Conservation (phyloP, 2,329 filamentous ascomycete species). For the Phaeoacremonium minimum region DNA sequence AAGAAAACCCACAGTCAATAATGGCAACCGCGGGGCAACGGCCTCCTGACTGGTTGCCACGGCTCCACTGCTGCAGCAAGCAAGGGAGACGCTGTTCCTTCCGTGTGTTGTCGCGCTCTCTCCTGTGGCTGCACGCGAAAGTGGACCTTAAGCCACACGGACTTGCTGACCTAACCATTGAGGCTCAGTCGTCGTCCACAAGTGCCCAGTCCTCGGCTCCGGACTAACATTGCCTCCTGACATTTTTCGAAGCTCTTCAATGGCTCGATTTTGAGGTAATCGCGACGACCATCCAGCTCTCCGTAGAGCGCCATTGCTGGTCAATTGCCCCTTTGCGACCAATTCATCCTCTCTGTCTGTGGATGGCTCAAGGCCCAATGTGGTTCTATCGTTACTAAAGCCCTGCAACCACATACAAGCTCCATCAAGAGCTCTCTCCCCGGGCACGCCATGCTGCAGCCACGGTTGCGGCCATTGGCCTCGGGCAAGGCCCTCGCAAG, state of each 20-base stretch:
- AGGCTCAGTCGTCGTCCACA: too few species aligned
- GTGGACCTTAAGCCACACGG: too few species aligned
- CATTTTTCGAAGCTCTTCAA: background rate
- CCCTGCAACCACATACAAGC: slow-evolving; percentile 2
- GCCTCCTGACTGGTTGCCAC: slow-evolving; percentile 34
- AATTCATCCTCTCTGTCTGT: too few species aligned
- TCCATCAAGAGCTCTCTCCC: slow-evolving; percentile 6
- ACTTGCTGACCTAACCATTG: too few species aligned
- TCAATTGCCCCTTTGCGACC: too few species aligned
- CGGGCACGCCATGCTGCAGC: slow-evolving; percentile 55
- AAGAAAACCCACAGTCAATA: slow-evolving; percentile 37
- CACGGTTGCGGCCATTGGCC: slow-evolving; percentile 51
- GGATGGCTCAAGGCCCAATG: too few species aligned
- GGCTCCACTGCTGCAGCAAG: slow-evolving; percentile 3
- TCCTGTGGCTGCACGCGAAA: slow-evolving; percentile 18
- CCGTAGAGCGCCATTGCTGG: too few species aligned
- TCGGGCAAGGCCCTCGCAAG: slow-evolving; percentile 16
- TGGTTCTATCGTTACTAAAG: background rate
- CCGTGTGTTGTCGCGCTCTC: slow-evolving; percentile 17
- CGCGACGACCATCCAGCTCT: slow-evolving; percentile 1
- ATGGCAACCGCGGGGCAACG: slow-evolving; percentile 55
- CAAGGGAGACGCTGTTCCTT: slow-evolving; percentile 6
- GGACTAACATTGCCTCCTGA: slow-evolving; percentile 2
- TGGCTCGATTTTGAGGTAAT: background rate
- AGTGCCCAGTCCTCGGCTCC: too few species aligned